These are phyloP conservation scores for Paspalum vaginatum DNA, from an alignment of 176 grass and related monocot species.

Conservation along the genomic window DNA sequence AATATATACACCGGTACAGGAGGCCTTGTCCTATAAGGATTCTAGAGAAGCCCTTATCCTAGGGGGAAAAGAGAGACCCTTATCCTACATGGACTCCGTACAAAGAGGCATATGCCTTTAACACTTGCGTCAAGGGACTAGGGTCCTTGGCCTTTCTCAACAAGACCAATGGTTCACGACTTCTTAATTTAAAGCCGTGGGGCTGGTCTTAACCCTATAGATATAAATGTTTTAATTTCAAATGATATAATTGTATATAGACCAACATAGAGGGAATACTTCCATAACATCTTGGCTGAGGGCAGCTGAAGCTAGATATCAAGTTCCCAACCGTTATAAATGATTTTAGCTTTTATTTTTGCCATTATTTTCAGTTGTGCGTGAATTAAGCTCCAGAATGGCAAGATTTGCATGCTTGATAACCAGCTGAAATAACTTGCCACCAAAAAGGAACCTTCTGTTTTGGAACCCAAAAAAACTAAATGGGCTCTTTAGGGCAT, in stretches of 20 bases:
- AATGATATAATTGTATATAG: neutral
- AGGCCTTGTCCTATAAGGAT: too few relatives aligned
- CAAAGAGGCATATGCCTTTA: too few relatives aligned
- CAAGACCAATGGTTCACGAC: too few relatives aligned
- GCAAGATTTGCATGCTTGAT: neutral
- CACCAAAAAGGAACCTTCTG: neutral
- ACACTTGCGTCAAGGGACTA: too few relatives aligned
- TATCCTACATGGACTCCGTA: too few relatives aligned
- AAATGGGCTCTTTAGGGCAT: neutral
- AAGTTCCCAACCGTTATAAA: neutral
- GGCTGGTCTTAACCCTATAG: too few relatives aligned
- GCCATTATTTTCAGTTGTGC: neutral
- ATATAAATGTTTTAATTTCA: neutral
- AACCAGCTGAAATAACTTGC: neutral
- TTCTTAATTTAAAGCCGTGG: too few relatives aligned
- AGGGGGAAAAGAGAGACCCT: too few relatives aligned
- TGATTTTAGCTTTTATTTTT: neutral
- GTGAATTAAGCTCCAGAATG: neutral
- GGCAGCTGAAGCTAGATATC: neutral
- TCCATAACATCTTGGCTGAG: neutral
- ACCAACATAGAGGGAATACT: neutral
- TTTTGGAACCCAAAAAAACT: neutral
- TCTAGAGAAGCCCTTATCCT: too few relatives aligned
- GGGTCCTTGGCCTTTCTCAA: too few relatives aligned
- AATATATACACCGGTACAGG: too few relatives aligned